These are phyloP conservation scores for Amniculicola lignicola DNA, from an alignment of 495 filamentous ascomycete species.

Conservation along the genomic window DNA sequence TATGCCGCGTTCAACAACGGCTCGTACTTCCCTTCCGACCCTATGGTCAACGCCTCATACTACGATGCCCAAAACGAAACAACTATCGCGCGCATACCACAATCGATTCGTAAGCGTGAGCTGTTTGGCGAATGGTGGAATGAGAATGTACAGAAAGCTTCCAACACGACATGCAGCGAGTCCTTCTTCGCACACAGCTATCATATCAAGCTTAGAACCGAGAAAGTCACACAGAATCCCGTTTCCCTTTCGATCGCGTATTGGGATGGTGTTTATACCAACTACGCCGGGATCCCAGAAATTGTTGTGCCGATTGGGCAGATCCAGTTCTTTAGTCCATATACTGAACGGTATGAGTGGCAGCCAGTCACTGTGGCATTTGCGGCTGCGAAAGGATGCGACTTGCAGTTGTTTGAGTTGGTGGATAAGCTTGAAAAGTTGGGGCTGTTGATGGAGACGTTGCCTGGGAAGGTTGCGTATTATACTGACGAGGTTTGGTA, in stretches of 20 bases:
- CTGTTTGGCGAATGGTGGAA: slow-evolving; percentile 7
- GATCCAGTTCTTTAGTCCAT: slow-evolving; percentile 7
- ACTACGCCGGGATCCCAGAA: slow-evolving; percentile 9
- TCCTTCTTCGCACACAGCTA: slow-evolving; percentile 9
- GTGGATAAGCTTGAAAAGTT: slow-evolving; percentile 6
- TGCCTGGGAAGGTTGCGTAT: slow-evolving; percentile 12
- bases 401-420: slow-evolving; percentile 16
- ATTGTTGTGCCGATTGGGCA: slow-evolving; percentile 12
- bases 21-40: slow-evolving; percentile 4
- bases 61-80: slow-evolving; percentile 10
- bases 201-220: neutral
- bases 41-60: slow-evolving; percentile 8
- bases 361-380: slow-evolving; percentile 14
- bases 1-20: slow-evolving; percentile 9
- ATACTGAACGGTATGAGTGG: slow-evolving; percentile 4
- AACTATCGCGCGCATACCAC: slow-evolving; percentile 2
- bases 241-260: neutral
- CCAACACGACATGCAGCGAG: slow-evolving; percentile 1
- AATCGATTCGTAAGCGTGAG: slow-evolving; percentile 1
- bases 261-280: slow-evolving; percentile 1
- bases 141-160: neutral
- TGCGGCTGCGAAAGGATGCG: slow-evolving; percentile 9
- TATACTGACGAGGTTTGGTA: slow-evolving; percentile 14
- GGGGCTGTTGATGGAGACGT: slow-evolving; percentile 11
- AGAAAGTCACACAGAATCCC: neutral